These are phyloP conservation scores for Ogataea populi-albae DNA, from an alignment of 805 yeast species.

Conservation along the genomic window DNA sequence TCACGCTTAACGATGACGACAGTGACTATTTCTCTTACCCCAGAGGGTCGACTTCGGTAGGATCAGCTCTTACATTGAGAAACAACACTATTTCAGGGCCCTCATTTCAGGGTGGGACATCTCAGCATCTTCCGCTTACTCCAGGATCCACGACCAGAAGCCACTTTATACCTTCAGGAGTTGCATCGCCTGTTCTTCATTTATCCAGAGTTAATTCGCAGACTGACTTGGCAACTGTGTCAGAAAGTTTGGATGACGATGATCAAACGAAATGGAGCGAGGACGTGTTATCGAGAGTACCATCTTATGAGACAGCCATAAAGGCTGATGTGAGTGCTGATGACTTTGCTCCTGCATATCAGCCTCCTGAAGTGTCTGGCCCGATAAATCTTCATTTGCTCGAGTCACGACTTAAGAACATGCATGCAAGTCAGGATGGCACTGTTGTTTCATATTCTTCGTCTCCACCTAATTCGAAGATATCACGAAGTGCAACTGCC, in stretches of 20 bases:
- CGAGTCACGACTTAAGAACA: constrained; percentile 29
- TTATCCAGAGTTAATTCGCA: constrained; percentile 59
- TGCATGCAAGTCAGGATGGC: constrained; percentile 13
- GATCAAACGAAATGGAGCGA: constrained; percentile 18
- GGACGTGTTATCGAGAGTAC: constrained; percentile 55
- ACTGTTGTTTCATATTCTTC: constrained; percentile 1
- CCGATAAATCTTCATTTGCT: constrained; percentile 30
- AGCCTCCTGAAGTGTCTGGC: constrained; percentile 47
- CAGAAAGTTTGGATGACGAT: constrained; percentile 12
- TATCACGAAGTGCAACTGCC: constrained; percentile 14
- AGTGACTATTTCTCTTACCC: constrained; percentile 33
- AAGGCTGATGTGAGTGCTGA: constrained; percentile 46
- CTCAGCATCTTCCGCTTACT: constrained; percentile 12
- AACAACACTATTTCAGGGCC: constrained; percentile 21
- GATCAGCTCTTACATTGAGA: not conserved
- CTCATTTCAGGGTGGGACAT: constrained; percentile 18
- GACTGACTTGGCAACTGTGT: constrained; percentile 19
- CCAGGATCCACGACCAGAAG: constrained; percentile 6
- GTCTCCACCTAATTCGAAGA: constrained; percentile 9
- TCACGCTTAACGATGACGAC: constrained; percentile 31
- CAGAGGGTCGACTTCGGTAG: constrained; percentile 1
- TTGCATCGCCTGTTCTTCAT: constrained; percentile 53
- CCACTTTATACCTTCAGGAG: constrained; percentile 34
- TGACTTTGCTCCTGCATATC: constrained; percentile 71
- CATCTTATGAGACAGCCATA: constrained; percentile 81